Percentiles rank a stretch among this genome's conserved stretches.
These are phyloP conservation scores for Pichia sp. DNA, from an alignment of 1,139 yeast species.

Conservation along the genomic window DNA sequence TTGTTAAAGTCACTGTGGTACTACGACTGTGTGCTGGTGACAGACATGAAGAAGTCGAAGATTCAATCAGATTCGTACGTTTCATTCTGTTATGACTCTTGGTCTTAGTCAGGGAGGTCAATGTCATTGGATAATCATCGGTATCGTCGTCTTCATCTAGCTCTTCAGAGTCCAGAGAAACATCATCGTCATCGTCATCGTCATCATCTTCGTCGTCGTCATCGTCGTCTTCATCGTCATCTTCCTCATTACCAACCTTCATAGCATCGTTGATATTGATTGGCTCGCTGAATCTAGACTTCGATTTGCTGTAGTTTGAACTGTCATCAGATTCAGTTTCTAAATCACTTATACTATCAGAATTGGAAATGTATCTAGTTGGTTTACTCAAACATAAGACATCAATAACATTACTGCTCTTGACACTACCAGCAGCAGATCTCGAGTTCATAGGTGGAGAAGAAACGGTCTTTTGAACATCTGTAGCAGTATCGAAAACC, in stretches of 20 bases:
- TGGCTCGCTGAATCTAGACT: background rate
- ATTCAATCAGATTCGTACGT: conserved; percentile 10
- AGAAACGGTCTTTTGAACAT: conserved; percentile 4
- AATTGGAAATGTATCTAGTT: background rate
- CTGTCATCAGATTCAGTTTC: conserved; percentile 10
- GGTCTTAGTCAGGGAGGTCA: conserved; percentile 11
- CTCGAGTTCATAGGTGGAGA: background rate
- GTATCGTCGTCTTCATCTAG: conserved; percentile 18
- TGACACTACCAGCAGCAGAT: background rate
- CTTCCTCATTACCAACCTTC: background rate
- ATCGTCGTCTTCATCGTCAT: background rate
- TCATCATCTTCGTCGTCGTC: conserved; percentile 8
- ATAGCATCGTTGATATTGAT: background rate
- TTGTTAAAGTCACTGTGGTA: conserved; percentile 21
- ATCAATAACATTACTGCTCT: conserved; percentile 1
- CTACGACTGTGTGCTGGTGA: conserved; percentile 19
- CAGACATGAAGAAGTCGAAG: conserved; percentile 18
- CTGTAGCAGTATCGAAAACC: conserved; percentile 34
- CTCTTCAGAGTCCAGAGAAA: conserved; percentile 19
- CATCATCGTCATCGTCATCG: conserved; percentile 9
- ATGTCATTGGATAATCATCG: conserved; percentile 18
- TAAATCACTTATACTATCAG: conserved; percentile 15
- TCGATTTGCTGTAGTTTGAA: conserved; percentile 6
- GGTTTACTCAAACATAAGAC: conserved; percentile 1
- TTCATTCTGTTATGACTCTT: conserved; percentile 10